A percentile compares a stretch with the other conserved stretches of the same genome.
phyloP scores from a whole-genome alignment of 2,329 filamentous ascomycete species.

The Beauveria rudraprayagi region DNA sequence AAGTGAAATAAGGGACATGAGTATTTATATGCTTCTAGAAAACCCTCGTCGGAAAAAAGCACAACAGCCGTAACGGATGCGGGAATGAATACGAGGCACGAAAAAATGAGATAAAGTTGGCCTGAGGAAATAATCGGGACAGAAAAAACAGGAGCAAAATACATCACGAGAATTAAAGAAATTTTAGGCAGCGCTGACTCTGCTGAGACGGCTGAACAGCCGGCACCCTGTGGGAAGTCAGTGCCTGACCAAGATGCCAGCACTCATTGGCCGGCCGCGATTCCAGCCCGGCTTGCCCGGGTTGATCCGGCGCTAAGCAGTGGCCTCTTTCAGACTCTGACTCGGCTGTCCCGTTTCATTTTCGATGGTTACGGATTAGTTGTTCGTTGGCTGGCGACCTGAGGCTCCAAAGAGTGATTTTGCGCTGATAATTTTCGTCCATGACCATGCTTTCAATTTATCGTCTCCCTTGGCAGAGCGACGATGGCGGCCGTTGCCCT shows the following conservation, averaged over 20 bases:
- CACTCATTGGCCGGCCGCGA: not conserved
- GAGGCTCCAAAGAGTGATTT: not conserved
- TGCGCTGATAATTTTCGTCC: slow-evolving; percentile 4
- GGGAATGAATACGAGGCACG: not conserved
- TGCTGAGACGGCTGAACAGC: slow-evolving; percentile 1
- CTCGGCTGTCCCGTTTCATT: slow-evolving; percentile 1
- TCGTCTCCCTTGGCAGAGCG: not conserved
- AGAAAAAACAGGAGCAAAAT: not conserved
- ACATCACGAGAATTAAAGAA: not conserved
- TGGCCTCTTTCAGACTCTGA: not conserved
- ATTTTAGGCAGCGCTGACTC: not conserved
- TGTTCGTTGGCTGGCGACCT: not conserved
- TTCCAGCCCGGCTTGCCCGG: slow-evolving; percentile 4
- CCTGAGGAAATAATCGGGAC: not conserved
- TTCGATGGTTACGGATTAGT: not conserved
- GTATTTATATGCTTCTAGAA: not conserved
- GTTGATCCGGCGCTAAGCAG: slow-evolving; percentile 1
- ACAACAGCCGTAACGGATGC: not conserved
- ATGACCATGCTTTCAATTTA: not conserved
- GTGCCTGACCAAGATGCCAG: not conserved
- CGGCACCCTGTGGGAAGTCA: not conserved
- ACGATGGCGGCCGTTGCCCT: not conserved
- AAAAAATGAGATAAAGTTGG: not conserved
- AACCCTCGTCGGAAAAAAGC: not conserved
- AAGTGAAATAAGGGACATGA: not conserved